Conservation (phyloP, 2,329 filamentous ascomycete genomes). For the Cladophialophora exuberans region DNA sequence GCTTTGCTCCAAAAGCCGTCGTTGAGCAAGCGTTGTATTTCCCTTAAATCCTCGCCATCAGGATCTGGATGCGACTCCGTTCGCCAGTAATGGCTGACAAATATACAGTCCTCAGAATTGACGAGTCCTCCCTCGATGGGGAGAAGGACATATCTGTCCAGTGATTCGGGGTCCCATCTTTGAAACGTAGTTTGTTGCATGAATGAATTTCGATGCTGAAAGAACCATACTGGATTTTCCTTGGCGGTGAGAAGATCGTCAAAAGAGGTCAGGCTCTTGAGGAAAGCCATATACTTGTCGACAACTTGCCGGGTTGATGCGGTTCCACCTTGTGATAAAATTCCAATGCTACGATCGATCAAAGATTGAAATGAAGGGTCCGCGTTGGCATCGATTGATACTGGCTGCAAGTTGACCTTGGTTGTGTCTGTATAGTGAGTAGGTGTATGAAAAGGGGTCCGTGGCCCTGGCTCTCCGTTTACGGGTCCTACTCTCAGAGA, state of each 20-base stretch:
- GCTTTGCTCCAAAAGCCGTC: conserved; percentile 3
- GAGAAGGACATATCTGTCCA: conserved; percentile 2
- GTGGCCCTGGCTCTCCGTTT: background rate
- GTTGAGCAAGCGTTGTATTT: background rate
- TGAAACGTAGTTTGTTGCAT: background rate
- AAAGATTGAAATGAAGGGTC: background rate
- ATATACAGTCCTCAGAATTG: background rate
- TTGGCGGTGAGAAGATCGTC: background rate
- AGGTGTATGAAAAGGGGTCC: background rate
- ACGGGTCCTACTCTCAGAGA: background rate
- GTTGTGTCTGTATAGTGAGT: background rate
- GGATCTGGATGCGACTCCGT: background rate
- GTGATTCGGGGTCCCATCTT: background rate
- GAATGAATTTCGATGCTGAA: conserved; percentile 3
- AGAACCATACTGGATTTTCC: conserved; percentile 1
- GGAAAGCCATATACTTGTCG: background rate
- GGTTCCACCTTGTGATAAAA: background rate
- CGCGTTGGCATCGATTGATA: background rate
- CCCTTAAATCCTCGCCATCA: background rate
- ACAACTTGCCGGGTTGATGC: background rate
- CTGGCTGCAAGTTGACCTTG: background rate
- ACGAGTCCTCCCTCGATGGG: background rate
- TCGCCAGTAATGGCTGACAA: conserved; percentile 7
- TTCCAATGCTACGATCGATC: background rate
- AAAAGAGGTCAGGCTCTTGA: conserved; percentile 36